A percentile compares a stretch with the other conserved stretches of the same genome.
Evolutionary conservation across 345 rosid genomes (phyloP).

Genomic region (Salix dunnii): DNA sequence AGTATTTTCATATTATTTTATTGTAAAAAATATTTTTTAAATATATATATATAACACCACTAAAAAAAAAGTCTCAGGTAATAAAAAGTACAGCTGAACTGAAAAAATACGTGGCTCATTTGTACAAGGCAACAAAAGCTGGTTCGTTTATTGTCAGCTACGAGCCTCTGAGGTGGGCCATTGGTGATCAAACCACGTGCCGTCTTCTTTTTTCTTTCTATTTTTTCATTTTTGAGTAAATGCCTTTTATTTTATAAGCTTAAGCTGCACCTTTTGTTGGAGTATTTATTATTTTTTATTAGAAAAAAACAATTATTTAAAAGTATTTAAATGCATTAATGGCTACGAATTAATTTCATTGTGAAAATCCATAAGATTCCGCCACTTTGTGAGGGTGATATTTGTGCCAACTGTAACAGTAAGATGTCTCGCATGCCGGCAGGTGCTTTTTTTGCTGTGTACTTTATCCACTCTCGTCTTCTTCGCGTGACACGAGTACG

Average conservation of each 20-base stretch:
- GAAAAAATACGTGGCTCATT: constrained; percentile 8
- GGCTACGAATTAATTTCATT: not conserved
- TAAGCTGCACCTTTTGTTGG: not conserved
- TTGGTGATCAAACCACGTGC: constrained; percentile 10
- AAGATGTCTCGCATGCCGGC: constrained; percentile 6
- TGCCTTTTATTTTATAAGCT: not conserved
- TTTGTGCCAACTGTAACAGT: not conserved
- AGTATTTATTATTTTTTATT: too few species aligned
- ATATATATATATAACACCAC: too few species aligned
- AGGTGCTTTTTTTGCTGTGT: not conserved
- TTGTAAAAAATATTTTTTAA: too few species aligned
- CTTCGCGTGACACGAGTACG: not conserved
- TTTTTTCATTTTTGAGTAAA: not conserved
- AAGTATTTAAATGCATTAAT: not conserved
- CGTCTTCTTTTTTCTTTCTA: not conserved
- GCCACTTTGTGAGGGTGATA: not conserved
- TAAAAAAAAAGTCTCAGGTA: not conserved
- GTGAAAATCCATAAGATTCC: constrained; percentile 10
- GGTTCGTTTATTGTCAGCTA: constrained; percentile 23
- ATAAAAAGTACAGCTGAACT: not conserved
- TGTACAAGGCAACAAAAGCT: constrained; percentile 3
- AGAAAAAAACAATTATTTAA: too few species aligned
- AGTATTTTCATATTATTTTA: too few species aligned
- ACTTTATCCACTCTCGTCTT: not conserved
- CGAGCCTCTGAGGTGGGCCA: not conserved